phyloP scores from a whole-genome alignment of 2,329 filamentous ascomycete genomes.

The Westerdykella sp. region DNA sequence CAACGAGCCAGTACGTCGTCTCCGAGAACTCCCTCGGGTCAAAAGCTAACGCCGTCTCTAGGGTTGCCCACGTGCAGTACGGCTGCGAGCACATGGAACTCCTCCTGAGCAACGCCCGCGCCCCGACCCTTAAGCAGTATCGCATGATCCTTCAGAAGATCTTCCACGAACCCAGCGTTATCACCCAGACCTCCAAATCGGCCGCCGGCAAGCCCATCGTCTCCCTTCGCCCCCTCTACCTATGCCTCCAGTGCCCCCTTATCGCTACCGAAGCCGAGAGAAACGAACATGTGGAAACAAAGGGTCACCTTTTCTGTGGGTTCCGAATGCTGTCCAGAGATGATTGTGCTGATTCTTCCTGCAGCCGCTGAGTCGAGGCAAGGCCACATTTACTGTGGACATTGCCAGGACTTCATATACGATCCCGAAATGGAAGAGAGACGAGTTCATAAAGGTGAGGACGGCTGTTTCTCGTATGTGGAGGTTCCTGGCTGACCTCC shows the following conservation, averaged over 20 bases:
- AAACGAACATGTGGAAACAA: constrained; percentile 60
- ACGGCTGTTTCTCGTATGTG: not conserved
- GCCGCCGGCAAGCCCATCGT: constrained; percentile 50
- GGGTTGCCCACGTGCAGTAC: constrained; percentile 24
- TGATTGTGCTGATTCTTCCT: constrained; percentile 14
- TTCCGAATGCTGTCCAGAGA: not conserved
- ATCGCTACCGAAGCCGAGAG: constrained; percentile 62
- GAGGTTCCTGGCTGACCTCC: not conserved
- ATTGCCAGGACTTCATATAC: constrained; percentile 77
- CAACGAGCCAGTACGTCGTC: constrained; percentile 36
- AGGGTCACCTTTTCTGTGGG: constrained; percentile 68
- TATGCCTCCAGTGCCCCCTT: constrained; percentile 61
- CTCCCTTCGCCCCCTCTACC: constrained; percentile 45
- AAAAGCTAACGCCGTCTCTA: constrained; percentile 34
- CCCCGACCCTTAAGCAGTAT: constrained; percentile 65
- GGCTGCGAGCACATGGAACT: constrained; percentile 57
- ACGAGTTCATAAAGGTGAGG: constrained; percentile 60
- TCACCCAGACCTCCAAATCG: constrained; percentile 56
- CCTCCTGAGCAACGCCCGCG: constrained; percentile 61
- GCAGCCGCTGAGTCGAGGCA: constrained; percentile 71
- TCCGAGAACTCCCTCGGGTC: constrained; percentile 17
- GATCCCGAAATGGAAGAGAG: constrained; percentile 74
- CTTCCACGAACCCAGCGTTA: constrained; percentile 59
- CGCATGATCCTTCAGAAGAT: constrained; percentile 65
- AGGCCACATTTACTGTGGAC: constrained; percentile 71